Evolutionary conservation across 768 basidiomycete species (phyloP).

Genomic region (Omphalotus guepiniiformis): DNA sequence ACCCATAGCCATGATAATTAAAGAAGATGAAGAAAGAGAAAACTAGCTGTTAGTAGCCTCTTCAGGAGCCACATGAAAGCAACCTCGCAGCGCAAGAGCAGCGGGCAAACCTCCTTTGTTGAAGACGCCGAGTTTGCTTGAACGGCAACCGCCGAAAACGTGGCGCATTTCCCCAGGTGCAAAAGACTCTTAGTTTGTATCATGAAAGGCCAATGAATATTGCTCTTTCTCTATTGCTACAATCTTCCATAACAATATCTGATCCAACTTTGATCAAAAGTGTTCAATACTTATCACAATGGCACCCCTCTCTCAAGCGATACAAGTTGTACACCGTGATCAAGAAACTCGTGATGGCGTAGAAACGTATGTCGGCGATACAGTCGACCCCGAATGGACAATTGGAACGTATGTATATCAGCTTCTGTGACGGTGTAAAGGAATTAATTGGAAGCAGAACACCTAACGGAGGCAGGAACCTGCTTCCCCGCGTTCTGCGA

Average conservation of each 20-base stretch:
- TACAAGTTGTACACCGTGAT: background rate
- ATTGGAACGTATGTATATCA: conserved; percentile 10
- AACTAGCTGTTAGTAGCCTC: background rate
- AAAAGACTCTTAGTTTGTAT: background rate
- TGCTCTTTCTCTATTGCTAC: background rate
- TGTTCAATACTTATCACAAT: too few relatives aligned
- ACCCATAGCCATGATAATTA: background rate
- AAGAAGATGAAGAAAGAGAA: background rate
- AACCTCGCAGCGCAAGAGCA: background rate
- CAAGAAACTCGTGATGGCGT: background rate
- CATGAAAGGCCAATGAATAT: background rate
- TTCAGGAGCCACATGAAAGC: background rate
- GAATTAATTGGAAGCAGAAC: too few relatives aligned
- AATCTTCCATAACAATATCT: too few relatives aligned
- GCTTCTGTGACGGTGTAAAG: too few relatives aligned
- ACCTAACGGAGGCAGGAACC: too few relatives aligned
- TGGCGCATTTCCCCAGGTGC: background rate
- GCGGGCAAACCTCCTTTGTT: background rate
- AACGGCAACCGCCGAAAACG: background rate
- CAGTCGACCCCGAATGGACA: background rate
- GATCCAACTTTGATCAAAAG: too few relatives aligned
- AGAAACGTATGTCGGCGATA: background rate
- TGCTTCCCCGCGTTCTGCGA: too few relatives aligned
- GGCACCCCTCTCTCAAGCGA: background rate
- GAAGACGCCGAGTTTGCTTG: background rate